phyloP scores from a whole-genome alignment of 1,284 basidiomycete species.

The Schizopora paradoxa region DNA sequence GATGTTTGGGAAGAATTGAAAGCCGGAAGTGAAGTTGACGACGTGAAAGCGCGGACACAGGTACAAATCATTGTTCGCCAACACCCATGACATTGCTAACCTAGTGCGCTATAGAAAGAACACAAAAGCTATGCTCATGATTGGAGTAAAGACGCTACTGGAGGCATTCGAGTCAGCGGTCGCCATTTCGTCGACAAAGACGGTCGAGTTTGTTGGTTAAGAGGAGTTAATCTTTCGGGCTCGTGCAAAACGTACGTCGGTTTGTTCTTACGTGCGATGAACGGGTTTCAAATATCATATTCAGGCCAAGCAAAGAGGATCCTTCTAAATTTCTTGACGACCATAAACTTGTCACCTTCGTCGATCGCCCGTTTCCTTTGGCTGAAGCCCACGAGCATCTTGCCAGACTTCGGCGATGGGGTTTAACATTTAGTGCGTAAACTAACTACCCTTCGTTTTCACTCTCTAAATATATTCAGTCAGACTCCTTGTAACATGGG shows the following conservation, averaged over 20 bases:
- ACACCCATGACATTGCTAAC: too few species aligned
- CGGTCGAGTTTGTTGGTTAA: conserved; percentile 70
- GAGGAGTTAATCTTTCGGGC: conserved; percentile 81
- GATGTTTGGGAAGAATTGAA: not conserved
- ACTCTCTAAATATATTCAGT: conserved; percentile 45
- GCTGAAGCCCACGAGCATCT: conserved; percentile 82
- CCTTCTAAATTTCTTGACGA: conserved; percentile 59
- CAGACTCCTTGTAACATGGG: conserved; percentile 92
- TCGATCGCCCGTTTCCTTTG: conserved; percentile 79
- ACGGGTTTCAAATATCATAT: conserved; percentile 1
- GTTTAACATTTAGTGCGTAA: conserved; percentile 72
- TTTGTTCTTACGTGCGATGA: not conserved
- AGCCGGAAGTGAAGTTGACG: not conserved
- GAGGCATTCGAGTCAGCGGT: conserved; percentile 55
- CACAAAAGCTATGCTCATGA: conserved; percentile 59
- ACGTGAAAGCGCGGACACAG: too few species aligned
- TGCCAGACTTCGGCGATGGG: conserved; percentile 76
- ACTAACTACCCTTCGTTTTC: not conserved
- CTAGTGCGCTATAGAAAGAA: too few species aligned
- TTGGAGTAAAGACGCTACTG: conserved; percentile 59
- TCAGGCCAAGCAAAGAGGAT: conserved; percentile 58
- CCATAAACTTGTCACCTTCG: conserved; percentile 65
- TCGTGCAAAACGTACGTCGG: conserved; percentile 73
- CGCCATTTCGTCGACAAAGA: conserved; percentile 73
- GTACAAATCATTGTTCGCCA: too few species aligned